phyloP scores from a whole-genome alignment of 2,329 filamentous ascomycete genomes.

The Xylaria sp. region DNA sequence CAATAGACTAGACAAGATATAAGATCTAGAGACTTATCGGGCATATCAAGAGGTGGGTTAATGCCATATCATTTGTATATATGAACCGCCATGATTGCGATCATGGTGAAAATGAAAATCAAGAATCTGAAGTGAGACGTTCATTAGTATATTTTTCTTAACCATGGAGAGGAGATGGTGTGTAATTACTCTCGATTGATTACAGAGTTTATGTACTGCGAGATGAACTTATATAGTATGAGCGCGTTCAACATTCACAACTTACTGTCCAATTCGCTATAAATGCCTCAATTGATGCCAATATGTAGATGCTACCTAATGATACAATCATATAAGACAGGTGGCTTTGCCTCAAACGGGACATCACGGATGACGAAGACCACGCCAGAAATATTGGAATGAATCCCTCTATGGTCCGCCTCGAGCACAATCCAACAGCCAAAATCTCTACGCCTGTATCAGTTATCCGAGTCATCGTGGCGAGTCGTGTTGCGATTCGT shows the following conservation, averaged over 20 bases:
- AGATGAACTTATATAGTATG: too few species aligned
- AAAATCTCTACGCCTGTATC: not conserved
- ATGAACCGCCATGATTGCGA: not conserved
- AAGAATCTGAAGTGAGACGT: too few species aligned
- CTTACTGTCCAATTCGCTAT: not conserved
- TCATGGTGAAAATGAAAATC: too few species aligned
- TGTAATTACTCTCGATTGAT: too few species aligned
- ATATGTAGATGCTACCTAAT: conserved; percentile 31
- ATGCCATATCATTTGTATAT: conserved; percentile 13
- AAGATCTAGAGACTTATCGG: not conserved
- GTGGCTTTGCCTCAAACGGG: not conserved
- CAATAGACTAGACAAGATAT: conserved; percentile 5
- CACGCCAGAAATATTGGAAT: not conserved
- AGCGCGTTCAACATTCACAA: too few species aligned
- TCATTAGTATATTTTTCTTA: too few species aligned
- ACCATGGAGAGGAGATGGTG: too few species aligned
- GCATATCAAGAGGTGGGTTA: not conserved
- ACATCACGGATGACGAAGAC: not conserved
- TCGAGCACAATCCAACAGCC: not conserved
- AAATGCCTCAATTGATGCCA: conserved; percentile 21
- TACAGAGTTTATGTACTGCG: too few species aligned
- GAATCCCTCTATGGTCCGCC: not conserved
- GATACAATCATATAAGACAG: conserved; percentile 28
- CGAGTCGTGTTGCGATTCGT: not conserved
- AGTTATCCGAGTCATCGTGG: not conserved